Conservation (phyloP, 306 rosid genomes). For the Castanea sativa region DNA sequence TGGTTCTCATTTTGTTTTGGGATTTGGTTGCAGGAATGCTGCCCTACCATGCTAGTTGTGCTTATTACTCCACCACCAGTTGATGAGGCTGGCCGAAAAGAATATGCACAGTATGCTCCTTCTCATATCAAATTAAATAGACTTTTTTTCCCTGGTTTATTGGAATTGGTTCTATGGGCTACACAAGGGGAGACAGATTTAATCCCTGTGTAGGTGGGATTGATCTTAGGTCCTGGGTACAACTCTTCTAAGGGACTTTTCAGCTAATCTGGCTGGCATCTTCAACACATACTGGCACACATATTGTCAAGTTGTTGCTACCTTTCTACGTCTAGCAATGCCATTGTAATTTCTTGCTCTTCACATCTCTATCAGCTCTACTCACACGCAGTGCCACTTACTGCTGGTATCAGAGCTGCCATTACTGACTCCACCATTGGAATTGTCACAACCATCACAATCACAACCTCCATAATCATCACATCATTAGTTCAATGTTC, state of each 20-base stretch:
- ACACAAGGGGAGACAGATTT: neutral
- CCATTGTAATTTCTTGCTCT: neutral
- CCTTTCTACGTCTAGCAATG: neutral
- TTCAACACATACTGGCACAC: neutral
- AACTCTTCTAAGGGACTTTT: neutral
- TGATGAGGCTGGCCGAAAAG: constrained; percentile 71
- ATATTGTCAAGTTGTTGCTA: neutral
- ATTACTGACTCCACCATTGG: neutral
- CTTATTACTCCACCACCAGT: constrained; percentile 89
- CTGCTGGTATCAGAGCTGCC: neutral
- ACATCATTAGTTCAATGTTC: neutral
- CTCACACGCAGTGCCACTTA: neutral
- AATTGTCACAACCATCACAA: neutral
- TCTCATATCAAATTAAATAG: constrained; percentile 12
- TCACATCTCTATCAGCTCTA: neutral
- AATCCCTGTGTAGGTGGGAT: neutral
- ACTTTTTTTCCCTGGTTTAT: constrained; percentile 3
- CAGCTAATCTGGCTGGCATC: neutral
- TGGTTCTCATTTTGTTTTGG: constrained; percentile 3
- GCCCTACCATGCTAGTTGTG: constrained; percentile 58
- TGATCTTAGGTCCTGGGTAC: neutral
- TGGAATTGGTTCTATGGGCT: neutral
- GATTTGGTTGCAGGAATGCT: constrained; percentile 64
- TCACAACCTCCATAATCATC: neutral
- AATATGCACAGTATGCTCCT: constrained; percentile 55